phyloP scores from a whole-genome alignment of 2,329 filamentous ascomycete genomes.

The Beauveria asiatica region DNA sequence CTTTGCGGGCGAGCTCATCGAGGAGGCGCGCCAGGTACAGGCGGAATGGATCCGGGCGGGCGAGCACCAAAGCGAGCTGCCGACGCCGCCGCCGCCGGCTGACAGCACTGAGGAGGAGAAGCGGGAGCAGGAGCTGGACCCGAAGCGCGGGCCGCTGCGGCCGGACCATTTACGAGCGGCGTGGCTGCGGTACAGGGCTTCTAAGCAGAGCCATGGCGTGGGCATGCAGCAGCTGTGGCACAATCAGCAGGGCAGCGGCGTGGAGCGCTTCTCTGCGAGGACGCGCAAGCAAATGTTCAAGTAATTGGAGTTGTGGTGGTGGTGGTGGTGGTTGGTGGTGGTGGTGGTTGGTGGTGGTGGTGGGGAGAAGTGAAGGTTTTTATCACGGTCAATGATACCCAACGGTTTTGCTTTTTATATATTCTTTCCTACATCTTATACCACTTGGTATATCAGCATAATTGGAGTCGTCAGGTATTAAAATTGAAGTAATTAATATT shows the following conservation, averaged over 20 bases:
- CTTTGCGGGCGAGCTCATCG: constrained; percentile 68
- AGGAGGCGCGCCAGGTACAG: constrained; percentile 61
- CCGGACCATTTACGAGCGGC: constrained; percentile 71
- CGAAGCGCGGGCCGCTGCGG: constrained; percentile 49
- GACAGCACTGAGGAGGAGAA: constrained; percentile 19
- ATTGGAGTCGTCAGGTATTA: neutral
- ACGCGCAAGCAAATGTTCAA: constrained; percentile 47
- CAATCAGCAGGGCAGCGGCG: constrained; percentile 49
- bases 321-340: neutral
- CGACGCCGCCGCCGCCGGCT: constrained; percentile 22
- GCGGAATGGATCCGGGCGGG: constrained; percentile 58
- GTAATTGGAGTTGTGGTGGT: constrained; percentile 17
- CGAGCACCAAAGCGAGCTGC: constrained; percentile 48
- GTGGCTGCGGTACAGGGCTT: constrained; percentile 56
- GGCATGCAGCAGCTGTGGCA: constrained; percentile 55
- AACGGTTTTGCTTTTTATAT: neutral
- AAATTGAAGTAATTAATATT: neutral
- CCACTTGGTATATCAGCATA: neutral
- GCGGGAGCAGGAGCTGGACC: constrained; percentile 18
- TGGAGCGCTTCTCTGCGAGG: constrained; percentile 48
- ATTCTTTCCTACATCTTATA: neutral
- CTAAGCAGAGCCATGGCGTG: constrained; percentile 54
- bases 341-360: neutral
- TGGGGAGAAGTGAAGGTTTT: neutral
- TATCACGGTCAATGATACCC: constrained; percentile 2